phyloP scores from a whole-genome alignment of 768 basidiomycete genomes.

The Symmetrospora coprosmae region DNA sequence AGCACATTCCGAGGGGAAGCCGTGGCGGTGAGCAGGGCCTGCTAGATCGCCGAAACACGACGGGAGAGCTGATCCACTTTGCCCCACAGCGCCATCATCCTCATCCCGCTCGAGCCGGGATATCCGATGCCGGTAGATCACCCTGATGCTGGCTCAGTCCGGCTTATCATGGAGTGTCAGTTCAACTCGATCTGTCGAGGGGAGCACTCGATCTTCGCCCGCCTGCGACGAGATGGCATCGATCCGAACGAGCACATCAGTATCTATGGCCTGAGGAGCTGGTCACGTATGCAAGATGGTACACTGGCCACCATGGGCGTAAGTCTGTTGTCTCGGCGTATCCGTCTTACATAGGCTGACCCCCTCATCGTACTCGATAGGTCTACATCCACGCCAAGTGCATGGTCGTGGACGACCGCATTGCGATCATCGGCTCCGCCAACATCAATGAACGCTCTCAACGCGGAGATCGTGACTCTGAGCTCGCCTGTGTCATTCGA shows the following conservation, averaged over 20 bases:
- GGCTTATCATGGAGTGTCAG: conserved; percentile 90
- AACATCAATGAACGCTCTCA: conserved; percentile 97
- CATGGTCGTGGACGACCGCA: conserved; percentile 83
- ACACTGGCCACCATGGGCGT: conserved; percentile 68
- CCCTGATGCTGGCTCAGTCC: conserved; percentile 79
- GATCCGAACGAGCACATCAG: conserved; percentile 84
- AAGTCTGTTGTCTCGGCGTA: conserved; percentile 16
- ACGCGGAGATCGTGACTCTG: conserved; percentile 90
- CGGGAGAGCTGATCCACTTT: not conserved
- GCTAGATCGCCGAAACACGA: not conserved
- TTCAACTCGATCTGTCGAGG: conserved; percentile 76
- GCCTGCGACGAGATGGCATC: conserved; percentile 72
- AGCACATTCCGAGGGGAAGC: conserved; percentile 62
- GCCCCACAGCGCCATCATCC: conserved; percentile 53
- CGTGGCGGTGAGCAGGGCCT: conserved; percentile 50
- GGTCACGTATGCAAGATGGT: conserved; percentile 78
- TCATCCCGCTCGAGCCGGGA: conserved; percentile 83
- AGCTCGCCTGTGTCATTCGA: conserved; percentile 76
- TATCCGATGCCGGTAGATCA: conserved; percentile 70
- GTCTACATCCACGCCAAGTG: conserved; percentile 36
- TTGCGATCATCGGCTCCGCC: conserved; percentile 86
- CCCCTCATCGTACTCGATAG: not conserved
- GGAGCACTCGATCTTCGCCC: conserved; percentile 74
- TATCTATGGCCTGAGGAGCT: conserved; percentile 79
- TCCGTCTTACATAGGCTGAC: no score